Evolutionary conservation across 306 rosid species (phyloP).

Genomic region (Gillenia trifoliata): DNA sequence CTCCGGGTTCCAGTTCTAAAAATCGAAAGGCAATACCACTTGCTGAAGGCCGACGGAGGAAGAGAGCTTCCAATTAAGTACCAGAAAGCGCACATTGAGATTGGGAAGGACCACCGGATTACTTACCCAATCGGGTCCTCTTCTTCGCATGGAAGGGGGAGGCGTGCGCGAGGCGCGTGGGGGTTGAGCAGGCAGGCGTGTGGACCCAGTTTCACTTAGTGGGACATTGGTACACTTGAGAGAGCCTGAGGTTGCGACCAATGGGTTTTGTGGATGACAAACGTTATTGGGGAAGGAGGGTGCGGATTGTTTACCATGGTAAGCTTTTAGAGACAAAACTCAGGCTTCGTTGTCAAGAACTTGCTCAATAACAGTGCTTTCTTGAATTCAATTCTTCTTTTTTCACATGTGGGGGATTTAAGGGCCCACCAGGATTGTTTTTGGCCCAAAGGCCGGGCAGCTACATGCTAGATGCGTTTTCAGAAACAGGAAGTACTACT

Average conservation of each 20-base stretch:
- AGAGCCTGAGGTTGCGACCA: slow-evolving; percentile 74
- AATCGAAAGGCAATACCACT: slow-evolving; percentile 31
- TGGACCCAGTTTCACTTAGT: slow-evolving; percentile 88
- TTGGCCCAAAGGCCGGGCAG: too few species aligned
- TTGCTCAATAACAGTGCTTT: slow-evolving; percentile 69
- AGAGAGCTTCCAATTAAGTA: slow-evolving; percentile 36
- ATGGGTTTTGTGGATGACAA: slow-evolving; percentile 58
- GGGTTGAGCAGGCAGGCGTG: slow-evolving; percentile 43
- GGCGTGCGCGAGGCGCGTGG: slow-evolving; percentile 48
- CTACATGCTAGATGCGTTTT: neutral
- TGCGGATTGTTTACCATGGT: slow-evolving; percentile 83
- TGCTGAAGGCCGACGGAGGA: slow-evolving; percentile 51
- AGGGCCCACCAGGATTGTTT: too few species aligned
- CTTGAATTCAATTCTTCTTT: too few species aligned
- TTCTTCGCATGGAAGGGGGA: slow-evolving; percentile 49
- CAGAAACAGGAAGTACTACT: neutral
- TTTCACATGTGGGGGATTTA: too few species aligned
- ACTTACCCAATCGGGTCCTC: slow-evolving; percentile 56
- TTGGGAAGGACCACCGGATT: slow-evolving; percentile 73
- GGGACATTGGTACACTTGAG: slow-evolving; percentile 95
- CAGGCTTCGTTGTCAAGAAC: slow-evolving; percentile 73
- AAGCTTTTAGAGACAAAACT: slow-evolving; percentile 53
- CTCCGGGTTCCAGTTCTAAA: slow-evolving; percentile 42
- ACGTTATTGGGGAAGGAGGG: slow-evolving; percentile 88
- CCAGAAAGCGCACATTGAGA: slow-evolving; percentile 58